Base-by-base conservation (phyloP, 1,139 yeast species). In the Suhomyces atakaporum region DNA sequence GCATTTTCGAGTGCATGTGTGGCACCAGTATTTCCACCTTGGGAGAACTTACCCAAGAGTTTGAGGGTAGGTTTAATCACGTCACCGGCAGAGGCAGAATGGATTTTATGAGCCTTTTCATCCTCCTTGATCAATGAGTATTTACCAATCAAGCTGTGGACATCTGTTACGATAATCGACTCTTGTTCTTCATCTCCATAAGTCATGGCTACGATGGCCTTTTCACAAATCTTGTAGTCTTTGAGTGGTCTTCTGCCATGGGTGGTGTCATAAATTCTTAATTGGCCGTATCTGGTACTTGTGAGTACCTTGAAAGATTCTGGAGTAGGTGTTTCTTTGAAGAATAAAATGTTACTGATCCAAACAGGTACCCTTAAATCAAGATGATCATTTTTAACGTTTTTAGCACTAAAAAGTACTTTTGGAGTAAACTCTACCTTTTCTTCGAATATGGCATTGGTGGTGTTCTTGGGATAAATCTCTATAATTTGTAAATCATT, bases 301-400 rank as follows among this genome's bases (percentile, higher is more conserved):
- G 88, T 77, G 8, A 84, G 63, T 25, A 87, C 61, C 37, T 70
- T 63, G 58, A 62, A 75, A 4, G 66, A 51, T 2, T 34, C 36
- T 18, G 58, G 62, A 10, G 49, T 40, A 13, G 54, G 40, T 2
- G 59, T 45, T 4, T 53, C 45, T 10, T 60, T 58, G 15, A 75
- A 51, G 50, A 84, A 84, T 30, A 62, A 50, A 13, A 79, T 69
- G 35, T 66, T 61, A 14, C 76, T 69, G 31, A 79, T 64, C 83
- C 88, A 83, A 10, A 84, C 68, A 9, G 90, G 90, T 4, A 78
- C 85, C 46, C 79, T 64, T 44, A 83, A 58, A 48, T 80, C 86
- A 33, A 84, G 61, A 50, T 73, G 77, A 54, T 81, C 83, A 48
- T 81, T 77, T 36, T 79, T 74, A 9, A 83, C 88, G 56, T 84